Evolutionary conservation across 2,329 filamentous ascomycete genomes (phyloP).

Genomic region (Microdochium nivale): DNA sequence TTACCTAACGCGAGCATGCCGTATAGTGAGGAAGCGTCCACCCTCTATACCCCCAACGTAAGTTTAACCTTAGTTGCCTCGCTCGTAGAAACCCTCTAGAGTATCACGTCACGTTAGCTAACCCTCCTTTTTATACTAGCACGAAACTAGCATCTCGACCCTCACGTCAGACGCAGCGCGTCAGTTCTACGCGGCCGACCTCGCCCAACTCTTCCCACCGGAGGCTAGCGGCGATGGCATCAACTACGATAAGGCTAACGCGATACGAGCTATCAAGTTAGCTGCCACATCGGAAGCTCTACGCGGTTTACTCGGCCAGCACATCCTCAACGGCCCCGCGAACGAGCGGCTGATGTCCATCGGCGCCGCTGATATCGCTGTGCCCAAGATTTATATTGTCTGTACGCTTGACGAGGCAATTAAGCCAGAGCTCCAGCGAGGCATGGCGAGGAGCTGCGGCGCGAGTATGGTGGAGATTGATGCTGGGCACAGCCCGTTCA

Average conservation of each 20-base stretch:
- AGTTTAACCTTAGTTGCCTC: no score
- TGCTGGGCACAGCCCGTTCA: constrained; percentile 12
- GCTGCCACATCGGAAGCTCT: neutral
- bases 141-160: neutral
- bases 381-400: constrained; percentile 16
- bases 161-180: neutral
- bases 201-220: no score
- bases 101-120: constrained; percentile 10
- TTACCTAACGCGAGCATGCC: constrained; percentile 10
- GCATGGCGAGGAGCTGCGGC: constrained; percentile 10
- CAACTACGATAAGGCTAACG: neutral
- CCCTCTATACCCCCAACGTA: no score
- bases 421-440: constrained; percentile 10
- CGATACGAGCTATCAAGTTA: neutral
- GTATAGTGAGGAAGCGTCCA: no score
- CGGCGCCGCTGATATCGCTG: constrained; percentile 11
- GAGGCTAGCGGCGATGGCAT: no score
- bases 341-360: constrained; percentile 6
- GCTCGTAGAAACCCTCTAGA: no score
- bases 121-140: neutral
- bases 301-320: constrained; percentile 1
- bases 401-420: constrained; percentile 13
- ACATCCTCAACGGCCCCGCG: constrained; percentile 8
- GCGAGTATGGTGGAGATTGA: constrained; percentile 8
- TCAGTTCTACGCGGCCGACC: neutral